Conservation (phyloP, 345 rosid genomes). For the Clausena lansium region DNA sequence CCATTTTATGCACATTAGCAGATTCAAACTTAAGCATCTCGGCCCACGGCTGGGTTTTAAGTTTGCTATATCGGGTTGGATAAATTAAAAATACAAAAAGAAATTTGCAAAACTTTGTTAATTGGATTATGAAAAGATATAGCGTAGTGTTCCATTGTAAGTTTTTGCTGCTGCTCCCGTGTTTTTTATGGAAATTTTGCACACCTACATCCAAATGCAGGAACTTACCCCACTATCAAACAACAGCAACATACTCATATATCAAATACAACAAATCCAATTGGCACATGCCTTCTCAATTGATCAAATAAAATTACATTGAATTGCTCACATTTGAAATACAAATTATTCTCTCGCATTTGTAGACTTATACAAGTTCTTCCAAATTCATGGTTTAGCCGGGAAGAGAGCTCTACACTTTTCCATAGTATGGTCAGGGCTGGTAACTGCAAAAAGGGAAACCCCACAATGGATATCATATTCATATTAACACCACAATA, state of each 20-base stretch:
- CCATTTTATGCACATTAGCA: no score
- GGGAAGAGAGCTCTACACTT: slow-evolving; percentile 48
- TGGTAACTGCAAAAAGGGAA: slow-evolving; percentile 55
- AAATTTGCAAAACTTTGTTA: no score
- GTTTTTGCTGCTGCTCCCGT: no score
- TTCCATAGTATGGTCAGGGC: slow-evolving; percentile 69
- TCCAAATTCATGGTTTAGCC: slow-evolving; percentile 16
- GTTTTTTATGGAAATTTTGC: no score
- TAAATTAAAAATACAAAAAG: no score
- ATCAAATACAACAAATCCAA: not conserved
- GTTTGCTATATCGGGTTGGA: no score
- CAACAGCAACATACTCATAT: not conserved
- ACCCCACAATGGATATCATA: not conserved
- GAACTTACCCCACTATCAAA: no score
- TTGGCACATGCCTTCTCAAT: not conserved
- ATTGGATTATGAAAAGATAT: no score
- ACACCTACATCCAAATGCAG: not conserved
- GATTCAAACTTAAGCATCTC: no score
- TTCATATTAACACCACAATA: not conserved
- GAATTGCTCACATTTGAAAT: not conserved
- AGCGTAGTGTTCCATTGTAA: no score
- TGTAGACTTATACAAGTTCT: not conserved
- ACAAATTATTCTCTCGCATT: not conserved
- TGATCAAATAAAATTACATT: not conserved
- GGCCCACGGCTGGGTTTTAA: no score